Evolutionary conservation across 306 rosid species (phyloP).

Genomic region (Sophora flavescens): DNA sequence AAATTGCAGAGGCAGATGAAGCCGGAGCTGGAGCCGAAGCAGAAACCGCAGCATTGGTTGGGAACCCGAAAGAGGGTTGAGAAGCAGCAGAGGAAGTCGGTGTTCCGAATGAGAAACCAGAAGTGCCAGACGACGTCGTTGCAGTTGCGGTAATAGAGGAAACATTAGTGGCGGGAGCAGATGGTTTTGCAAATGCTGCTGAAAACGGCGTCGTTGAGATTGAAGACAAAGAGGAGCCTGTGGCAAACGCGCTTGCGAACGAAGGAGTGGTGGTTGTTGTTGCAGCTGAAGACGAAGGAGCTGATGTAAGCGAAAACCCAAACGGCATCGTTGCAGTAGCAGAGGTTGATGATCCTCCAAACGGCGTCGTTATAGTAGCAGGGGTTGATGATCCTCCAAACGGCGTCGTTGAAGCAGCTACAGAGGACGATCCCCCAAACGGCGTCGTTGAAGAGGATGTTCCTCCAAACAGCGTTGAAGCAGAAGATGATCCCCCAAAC

Average conservation of each 20-base stretch:
- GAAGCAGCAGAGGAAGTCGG: constrained; percentile 58
- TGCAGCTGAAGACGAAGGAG: constrained; percentile 45
- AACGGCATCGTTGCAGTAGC: constrained; percentile 19
- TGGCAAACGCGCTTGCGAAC: constrained; percentile 51
- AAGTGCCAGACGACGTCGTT: constrained; percentile 50
- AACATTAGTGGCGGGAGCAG: constrained; percentile 47
- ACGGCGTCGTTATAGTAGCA: neutral
- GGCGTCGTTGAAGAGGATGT: neutral
- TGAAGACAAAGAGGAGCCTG: constrained; percentile 45
- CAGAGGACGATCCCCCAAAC: neutral
- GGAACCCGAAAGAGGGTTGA: constrained; percentile 60
- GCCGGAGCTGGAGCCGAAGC: constrained; percentile 40
- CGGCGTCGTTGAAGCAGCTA: neutral
- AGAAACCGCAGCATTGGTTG: constrained; percentile 48
- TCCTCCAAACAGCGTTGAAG: neutral
- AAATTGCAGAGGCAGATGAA: constrained; percentile 46
- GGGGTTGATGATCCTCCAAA: constrained; percentile 28
- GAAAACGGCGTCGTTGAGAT: constrained; percentile 51
- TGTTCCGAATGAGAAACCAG: constrained; percentile 61
- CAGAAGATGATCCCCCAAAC: neutral
- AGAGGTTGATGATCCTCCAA: constrained; percentile 19
- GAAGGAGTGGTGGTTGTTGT: constrained; percentile 50
- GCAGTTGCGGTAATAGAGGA: constrained; percentile 43
- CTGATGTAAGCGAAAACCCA: constrained; percentile 25
- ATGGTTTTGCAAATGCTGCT: constrained; percentile 50